Conservation (phyloP, 768 basidiomycete genomes). For the Lentinula boryana region DNA sequence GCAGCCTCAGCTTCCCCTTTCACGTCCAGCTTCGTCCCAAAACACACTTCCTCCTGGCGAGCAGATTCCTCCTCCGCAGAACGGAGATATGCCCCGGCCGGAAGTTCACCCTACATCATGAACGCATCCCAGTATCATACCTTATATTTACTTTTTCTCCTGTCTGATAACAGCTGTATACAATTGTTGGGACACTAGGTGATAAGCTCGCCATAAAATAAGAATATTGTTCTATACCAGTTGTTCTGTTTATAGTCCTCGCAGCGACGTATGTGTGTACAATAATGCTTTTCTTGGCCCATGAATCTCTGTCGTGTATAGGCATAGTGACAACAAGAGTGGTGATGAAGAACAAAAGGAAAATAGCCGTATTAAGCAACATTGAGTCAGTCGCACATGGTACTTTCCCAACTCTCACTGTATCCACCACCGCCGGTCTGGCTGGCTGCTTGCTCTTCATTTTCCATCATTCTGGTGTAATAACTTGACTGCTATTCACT, state of each 20-base stretch:
- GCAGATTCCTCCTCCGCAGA: conserved; percentile 29
- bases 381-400: not conserved
- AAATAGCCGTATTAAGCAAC: not conserved
- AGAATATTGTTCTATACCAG: not conserved
- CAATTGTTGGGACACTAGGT: conserved; percentile 6
- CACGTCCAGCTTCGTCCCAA: conserved; percentile 61
- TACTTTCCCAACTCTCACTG: not conserved
- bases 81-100: conserved; percentile 36
- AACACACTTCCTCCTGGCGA: conserved; percentile 44
- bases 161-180: conserved; percentile 8
- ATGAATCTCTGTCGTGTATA: not conserved
- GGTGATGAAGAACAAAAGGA: conserved; percentile 1
- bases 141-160: not conserved
- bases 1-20: conserved; percentile 30
- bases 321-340: not conserved
- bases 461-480: conserved; percentile 7
- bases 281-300: not conserved
- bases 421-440: conserved; percentile 1
- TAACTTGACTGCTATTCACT: conserved; percentile 8
- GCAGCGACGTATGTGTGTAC: not conserved
- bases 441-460: conserved; percentile 8
- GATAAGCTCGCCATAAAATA: not conserved
- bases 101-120: conserved; percentile 35
- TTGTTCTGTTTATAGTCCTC: not conserved
- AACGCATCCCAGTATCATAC: conserved; percentile 6